phyloP scores from a whole-genome alignment of 495 filamentous ascomycete genomes.

The Xylaria cubensis region DNA sequence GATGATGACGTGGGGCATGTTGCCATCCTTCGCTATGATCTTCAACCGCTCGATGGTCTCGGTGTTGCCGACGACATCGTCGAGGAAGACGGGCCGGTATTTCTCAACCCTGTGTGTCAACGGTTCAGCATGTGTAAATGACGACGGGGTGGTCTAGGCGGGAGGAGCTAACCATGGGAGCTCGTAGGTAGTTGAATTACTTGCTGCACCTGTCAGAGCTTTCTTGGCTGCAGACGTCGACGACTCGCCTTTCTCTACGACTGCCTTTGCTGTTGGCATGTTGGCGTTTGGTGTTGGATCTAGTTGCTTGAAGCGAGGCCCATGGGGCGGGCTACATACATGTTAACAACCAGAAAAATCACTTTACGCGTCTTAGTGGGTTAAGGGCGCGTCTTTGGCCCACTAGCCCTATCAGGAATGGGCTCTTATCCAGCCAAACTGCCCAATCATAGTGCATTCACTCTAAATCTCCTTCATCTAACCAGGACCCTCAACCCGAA shows the following conservation, averaged over 20 bases:
- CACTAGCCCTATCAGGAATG: neutral
- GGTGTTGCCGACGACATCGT: slow-evolving; percentile 96
- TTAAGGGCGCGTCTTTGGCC: slow-evolving; percentile 29
- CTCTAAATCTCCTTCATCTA: neutral
- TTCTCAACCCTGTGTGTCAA: slow-evolving; percentile 87
- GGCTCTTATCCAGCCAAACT: neutral
- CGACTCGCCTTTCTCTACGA: slow-evolving; percentile 68
- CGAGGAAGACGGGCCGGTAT: slow-evolving; percentile 90
- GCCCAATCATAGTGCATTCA: neutral
- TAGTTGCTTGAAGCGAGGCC: neutral
- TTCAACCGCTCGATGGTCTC: slow-evolving; percentile 97
- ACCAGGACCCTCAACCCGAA: neutral
- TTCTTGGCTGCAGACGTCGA: slow-evolving; percentile 75
- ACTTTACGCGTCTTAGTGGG: slow-evolving; percentile 40
- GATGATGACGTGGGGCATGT: slow-evolving; percentile 99
- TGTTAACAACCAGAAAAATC: slow-evolving; percentile 29
- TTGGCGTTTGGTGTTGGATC: slow-evolving; percentile 26
- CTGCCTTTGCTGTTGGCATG: slow-evolving; percentile 51
- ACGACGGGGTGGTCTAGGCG: neutral
- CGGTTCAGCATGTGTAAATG: slow-evolving; percentile 25
- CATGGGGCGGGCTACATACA: too few relatives aligned
- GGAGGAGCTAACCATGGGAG: slow-evolving; percentile 77
- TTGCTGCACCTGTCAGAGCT: slow-evolving; percentile 67
- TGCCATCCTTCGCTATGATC: slow-evolving; percentile 98
- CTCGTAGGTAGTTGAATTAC: slow-evolving; percentile 74